Evolutionary conservation across 768 basidiomycete genomes (phyloP).

Genomic region (Leccinum uliginosum): DNA sequence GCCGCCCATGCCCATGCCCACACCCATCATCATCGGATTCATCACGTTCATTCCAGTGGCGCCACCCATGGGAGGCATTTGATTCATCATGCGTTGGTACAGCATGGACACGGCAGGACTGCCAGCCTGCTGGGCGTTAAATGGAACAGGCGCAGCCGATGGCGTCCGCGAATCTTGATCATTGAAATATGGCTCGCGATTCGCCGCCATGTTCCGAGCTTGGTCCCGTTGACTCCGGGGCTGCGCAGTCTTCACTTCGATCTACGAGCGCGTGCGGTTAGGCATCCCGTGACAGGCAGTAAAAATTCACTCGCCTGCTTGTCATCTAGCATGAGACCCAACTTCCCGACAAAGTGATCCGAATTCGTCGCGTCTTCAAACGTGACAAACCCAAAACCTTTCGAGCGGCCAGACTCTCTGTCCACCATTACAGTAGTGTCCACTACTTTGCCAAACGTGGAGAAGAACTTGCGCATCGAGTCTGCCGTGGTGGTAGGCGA

Average conservation of each 20-base stretch:
- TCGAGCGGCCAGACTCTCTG: conserved; percentile 65
- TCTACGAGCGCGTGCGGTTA: conserved; percentile 38
- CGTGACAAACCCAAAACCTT: conserved; percentile 85
- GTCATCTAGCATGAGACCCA: conserved; percentile 69
- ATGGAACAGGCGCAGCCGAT: conserved; percentile 28
- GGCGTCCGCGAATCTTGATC: conserved; percentile 36
- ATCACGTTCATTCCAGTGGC: conserved; percentile 49
- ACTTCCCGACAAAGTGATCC: conserved; percentile 62
- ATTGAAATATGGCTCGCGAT: conserved; percentile 30
- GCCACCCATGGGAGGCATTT: conserved; percentile 42
- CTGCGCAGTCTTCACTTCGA: conserved; percentile 81
- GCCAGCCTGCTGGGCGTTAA: conserved; percentile 32
- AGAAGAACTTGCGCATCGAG: conserved; percentile 65
- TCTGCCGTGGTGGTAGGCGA: conserved; percentile 65
- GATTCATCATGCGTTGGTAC: conserved; percentile 35
- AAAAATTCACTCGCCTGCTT: conserved; percentile 53
- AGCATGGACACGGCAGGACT: conserved; percentile 33
- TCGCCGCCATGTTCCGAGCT: conserved; percentile 32
- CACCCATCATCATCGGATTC: conserved; percentile 45
- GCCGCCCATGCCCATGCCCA: conserved; percentile 47
- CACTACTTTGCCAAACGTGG: conserved; percentile 71
- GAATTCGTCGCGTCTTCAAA: conserved; percentile 63
- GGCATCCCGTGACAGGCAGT: neutral
- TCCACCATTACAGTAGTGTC: conserved; percentile 88
- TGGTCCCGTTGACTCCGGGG: conserved; percentile 63